These are phyloP conservation scores for Hyaloscypha finlandica DNA, from an alignment of 495 filamentous ascomycete species.

Conservation along the genomic window DNA sequence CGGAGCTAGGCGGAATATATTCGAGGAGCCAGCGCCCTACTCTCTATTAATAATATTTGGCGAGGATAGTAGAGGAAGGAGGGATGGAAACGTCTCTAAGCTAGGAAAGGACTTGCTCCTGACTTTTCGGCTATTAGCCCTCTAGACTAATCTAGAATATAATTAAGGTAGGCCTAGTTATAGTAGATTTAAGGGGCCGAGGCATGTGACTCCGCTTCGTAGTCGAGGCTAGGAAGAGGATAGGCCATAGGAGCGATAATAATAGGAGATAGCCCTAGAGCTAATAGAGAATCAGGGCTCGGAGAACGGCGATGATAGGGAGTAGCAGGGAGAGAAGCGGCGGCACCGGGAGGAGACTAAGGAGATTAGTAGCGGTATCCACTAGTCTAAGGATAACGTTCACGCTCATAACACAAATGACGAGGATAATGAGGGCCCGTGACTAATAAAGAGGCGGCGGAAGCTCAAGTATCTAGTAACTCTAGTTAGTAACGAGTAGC, in stretches of 20 bases:
- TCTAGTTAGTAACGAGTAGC: slow-evolving; percentile 13
- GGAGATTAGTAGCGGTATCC: too few relatives aligned
- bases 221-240: slow-evolving; percentile 10
- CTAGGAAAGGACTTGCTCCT: slow-evolving; percentile 9
- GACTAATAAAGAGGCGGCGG: too few relatives aligned
- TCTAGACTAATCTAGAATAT: not conserved
- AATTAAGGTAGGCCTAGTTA: not conserved
- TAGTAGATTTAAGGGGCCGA: not conserved
- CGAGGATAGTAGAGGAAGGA: slow-evolving; percentile 6
- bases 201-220: slow-evolving; percentile 1
- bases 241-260: slow-evolving; percentile 3
- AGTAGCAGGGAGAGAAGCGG: not conserved
- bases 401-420: too few relatives aligned
- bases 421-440: too few relatives aligned
- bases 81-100: slow-evolving; percentile 7
- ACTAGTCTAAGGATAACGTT: too few relatives aligned
- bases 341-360: not conserved
- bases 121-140: not conserved
- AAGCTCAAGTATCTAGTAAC: not conserved
- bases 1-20: not conserved
- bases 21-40: slow-evolving; percentile 11
- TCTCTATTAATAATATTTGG: slow-evolving; percentile 3
- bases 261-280: not conserved
- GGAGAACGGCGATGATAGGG: not conserved
- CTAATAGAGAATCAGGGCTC: not conserved